Percentiles rank a stretch among this genome's conserved stretches.
phyloP scores from a whole-genome alignment of 352 stramenopile species.

The Detonula confervacea region DNA sequence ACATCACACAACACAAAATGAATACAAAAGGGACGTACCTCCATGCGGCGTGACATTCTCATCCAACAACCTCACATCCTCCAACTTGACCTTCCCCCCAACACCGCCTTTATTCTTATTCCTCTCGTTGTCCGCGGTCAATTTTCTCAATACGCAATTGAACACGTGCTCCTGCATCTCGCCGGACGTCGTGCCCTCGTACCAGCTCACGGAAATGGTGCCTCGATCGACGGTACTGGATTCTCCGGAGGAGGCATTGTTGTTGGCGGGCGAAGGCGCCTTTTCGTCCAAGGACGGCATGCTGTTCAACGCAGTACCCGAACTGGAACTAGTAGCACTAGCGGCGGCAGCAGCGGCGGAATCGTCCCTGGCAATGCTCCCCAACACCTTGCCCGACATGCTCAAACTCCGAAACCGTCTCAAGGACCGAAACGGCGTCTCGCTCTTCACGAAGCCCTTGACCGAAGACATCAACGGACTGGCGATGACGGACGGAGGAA shows the following conservation, averaged over 20 bases:
- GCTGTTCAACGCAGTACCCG: background rate
- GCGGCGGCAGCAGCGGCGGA: background rate
- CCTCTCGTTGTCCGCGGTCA: conserved; percentile 39
- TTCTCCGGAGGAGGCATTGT: background rate
- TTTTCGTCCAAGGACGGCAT: conserved; percentile 24
- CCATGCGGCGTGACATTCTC: conserved; percentile 66
- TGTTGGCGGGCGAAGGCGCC: background rate
- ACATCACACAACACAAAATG: background rate
- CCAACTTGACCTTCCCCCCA: conserved; percentile 34
- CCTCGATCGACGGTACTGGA: conserved; percentile 43
- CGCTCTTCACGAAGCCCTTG: background rate
- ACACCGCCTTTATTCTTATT: conserved; percentile 5
- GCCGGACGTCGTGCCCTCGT: conserved; percentile 72
- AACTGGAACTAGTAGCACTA: background rate
- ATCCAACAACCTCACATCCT: conserved; percentile 76
- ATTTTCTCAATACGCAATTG: conserved; percentile 75
- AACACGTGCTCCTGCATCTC: conserved; percentile 80
- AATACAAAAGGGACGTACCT: conserved; percentile 48
- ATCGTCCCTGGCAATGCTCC: background rate
- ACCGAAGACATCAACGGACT: background rate
- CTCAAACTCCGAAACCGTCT: conserved; percentile 44
- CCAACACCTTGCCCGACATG: conserved; percentile 16
- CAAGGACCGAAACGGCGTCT: conserved; percentile 15
- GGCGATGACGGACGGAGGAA: background rate
- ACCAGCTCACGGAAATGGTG: conserved; percentile 71